Percentiles rank a stretch among this genome's conserved stretches.
Conservation (phyloP, 805 yeast species). For the Candida takata region DNA sequence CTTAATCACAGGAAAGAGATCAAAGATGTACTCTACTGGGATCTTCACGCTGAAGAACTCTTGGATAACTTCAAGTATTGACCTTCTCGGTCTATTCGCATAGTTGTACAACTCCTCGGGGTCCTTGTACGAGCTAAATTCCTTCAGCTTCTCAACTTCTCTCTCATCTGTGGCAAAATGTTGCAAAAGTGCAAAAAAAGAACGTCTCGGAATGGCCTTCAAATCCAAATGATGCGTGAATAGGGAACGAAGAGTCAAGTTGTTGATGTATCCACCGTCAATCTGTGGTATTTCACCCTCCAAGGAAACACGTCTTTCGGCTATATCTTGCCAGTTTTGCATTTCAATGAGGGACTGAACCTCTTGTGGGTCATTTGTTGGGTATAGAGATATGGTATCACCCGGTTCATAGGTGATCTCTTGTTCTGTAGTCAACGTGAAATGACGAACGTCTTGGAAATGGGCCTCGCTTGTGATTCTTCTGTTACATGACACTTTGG, state of each 20-base stretch:
- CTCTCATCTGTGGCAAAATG: constrained; percentile 71
- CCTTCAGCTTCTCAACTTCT: constrained; percentile 68
- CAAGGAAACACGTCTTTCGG: constrained; percentile 49
- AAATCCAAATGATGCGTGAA: constrained; percentile 78
- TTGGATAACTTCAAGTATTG: constrained; percentile 71
- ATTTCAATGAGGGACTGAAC: constrained; percentile 59
- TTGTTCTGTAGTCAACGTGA: constrained; percentile 23
- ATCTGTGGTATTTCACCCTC: constrained; percentile 18
- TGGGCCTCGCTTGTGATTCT: constrained; percentile 67
- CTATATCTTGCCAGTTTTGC: constrained; percentile 70
- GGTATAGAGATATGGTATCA: constrained; percentile 72
- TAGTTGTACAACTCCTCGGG: constrained; percentile 82
- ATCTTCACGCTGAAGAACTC: constrained; percentile 75
- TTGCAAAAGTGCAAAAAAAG: constrained; percentile 69
- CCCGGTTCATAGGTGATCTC: constrained; percentile 55
- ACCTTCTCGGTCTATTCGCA: constrained; percentile 89
- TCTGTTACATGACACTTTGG: constrained; percentile 41
- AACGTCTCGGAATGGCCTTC: constrained; percentile 72
- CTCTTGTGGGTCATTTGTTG: constrained; percentile 55
- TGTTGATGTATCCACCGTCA: constrained; percentile 57
- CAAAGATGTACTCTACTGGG: constrained; percentile 71
- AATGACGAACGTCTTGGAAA: constrained; percentile 82
- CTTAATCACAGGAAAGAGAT: constrained; percentile 67
- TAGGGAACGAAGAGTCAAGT: constrained; percentile 63
- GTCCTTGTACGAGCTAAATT: constrained; percentile 65